Percentiles rank a stretch among this genome's conserved stretches.
phyloP scores from a whole-genome alignment of 306 rosid species.

The Amphicarpaea edgeworthii region DNA sequence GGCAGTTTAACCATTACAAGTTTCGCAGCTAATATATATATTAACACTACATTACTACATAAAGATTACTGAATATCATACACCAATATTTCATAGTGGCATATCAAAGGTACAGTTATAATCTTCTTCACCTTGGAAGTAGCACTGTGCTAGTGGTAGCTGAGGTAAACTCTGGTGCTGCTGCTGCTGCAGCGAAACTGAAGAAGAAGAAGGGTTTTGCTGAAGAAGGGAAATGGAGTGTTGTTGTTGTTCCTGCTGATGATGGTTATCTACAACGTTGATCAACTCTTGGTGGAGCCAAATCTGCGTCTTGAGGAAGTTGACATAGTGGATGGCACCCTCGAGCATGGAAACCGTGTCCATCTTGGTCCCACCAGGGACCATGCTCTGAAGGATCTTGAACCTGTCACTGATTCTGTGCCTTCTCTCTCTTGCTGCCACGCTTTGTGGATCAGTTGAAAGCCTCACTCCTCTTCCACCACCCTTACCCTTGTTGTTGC shows the following conservation, averaged over 20 bases:
- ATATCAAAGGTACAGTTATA: constrained; percentile 31
- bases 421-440: constrained; percentile 89
- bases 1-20: constrained; percentile 8
- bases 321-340: constrained; percentile 84
- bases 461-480: constrained; percentile 63
- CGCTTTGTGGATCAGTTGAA: constrained; percentile 93
- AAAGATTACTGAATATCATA: too few relatives aligned
- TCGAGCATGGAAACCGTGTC: constrained; percentile 94
- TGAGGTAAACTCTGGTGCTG: constrained; percentile 35
- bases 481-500: constrained; percentile 47
- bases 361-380: constrained; percentile 90
- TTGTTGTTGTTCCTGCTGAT: too few relatives aligned
- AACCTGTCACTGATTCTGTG: constrained; percentile 90
- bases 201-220: constrained; percentile 12
- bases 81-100: constrained; percentile 51
- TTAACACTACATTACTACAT: not conserved
- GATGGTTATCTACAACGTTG: constrained; percentile 48
- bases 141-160: constrained; percentile 33
- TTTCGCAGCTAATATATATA: constrained; percentile 31
- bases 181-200: not conserved
- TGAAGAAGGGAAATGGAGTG: constrained; percentile 33
- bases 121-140: constrained; percentile 48
- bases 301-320: constrained; percentile 83
- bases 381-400: constrained; percentile 89
- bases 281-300: constrained; percentile 86